These are phyloP conservation scores for Phaeosphaeriaceae sp. DNA, from an alignment of 2,329 filamentous ascomycete genomes.

Conservation along the genomic window DNA sequence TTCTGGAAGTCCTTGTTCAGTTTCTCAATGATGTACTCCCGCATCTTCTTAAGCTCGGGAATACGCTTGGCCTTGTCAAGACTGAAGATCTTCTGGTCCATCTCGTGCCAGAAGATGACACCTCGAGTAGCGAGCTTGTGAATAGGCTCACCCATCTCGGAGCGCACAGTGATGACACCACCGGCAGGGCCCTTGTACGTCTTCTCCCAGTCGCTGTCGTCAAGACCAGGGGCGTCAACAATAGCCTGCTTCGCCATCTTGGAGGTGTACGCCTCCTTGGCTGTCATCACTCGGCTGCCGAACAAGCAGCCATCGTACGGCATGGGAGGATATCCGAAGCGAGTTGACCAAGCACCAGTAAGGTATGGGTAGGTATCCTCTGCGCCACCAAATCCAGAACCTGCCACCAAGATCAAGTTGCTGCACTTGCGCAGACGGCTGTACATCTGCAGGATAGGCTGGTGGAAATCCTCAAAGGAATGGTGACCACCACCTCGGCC, in stretches of 20 bases:
- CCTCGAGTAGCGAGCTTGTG: slow-evolving; percentile 98
- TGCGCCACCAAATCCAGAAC: slow-evolving; percentile 56
- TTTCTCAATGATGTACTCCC: slow-evolving; percentile 54
- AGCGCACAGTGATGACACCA: slow-evolving; percentile 94
- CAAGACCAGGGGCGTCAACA: slow-evolving; percentile 51
- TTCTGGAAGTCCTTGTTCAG: slow-evolving; percentile 59
- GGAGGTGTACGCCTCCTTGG: slow-evolving; percentile 55
- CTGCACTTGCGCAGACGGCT: slow-evolving; percentile 52
- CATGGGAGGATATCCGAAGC: slow-evolving; percentile 55
- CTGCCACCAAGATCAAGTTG: slow-evolving; percentile 57
- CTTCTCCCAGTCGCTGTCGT: slow-evolving; percentile 55
- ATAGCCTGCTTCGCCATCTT: slow-evolving; percentile 55
- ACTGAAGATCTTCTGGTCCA: slow-evolving; percentile 98
- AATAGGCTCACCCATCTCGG: slow-evolving; percentile 99
- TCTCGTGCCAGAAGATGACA: slow-evolving; percentile 96
- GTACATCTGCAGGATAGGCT: slow-evolving; percentile 57
- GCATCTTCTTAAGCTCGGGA: slow-evolving; percentile 52
- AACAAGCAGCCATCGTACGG: slow-evolving; percentile 57
- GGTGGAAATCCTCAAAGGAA: slow-evolving; percentile 59
- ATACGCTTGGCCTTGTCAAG: slow-evolving; percentile 78
- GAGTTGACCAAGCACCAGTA: slow-evolving; percentile 53
- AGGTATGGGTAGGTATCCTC: slow-evolving; percentile 58
- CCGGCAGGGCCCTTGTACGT: slow-evolving; percentile 75
- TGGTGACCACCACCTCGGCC: slow-evolving; percentile 59
- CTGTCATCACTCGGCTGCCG: slow-evolving; percentile 57